phyloP scores from a whole-genome alignment of 495 filamentous ascomycete genomes.

The Penicillium silybi region DNA sequence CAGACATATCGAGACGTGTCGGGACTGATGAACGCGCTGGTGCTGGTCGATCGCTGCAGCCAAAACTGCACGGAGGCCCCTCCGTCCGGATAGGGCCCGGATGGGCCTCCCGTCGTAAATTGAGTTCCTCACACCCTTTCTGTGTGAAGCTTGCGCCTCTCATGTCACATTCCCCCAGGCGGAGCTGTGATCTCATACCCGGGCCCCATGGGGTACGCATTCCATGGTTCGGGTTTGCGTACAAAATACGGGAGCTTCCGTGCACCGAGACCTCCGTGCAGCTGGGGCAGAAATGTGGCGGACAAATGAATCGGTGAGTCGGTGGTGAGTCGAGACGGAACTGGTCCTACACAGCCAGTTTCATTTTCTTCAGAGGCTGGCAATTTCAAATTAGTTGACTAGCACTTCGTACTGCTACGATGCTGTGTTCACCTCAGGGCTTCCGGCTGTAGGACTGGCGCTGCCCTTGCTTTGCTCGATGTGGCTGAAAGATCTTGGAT shows the following conservation, averaged over 20 bases:
- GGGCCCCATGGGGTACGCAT: slow-evolving; percentile 11
- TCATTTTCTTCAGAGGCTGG: neutral
- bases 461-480: slow-evolving; percentile 16
- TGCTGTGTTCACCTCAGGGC: slow-evolving; percentile 1
- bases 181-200: slow-evolving; percentile 5
- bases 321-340: no score
- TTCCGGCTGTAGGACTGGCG: slow-evolving; percentile 5
- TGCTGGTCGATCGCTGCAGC: neutral
- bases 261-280: slow-evolving; percentile 5
- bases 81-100: neutral
- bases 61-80: neutral
- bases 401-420: neutral
- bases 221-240: neutral
- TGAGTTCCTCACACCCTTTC: slow-evolving; percentile 3
- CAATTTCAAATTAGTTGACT: neutral
- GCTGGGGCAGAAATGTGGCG: slow-evolving; percentile 6
- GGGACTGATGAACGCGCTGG: slow-evolving; percentile 4
- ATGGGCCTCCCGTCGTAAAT: neutral
- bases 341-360: neutral
- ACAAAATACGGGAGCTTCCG: neutral
- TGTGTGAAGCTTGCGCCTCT: slow-evolving; percentile 6
- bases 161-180: slow-evolving; percentile 9
- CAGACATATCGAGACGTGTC: slow-evolving; percentile 4
- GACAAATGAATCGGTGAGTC: neutral
- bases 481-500: slow-evolving; percentile 13